phyloP scores from a whole-genome alignment of 306 rosid species.

The Dryas alaskensis region DNA sequence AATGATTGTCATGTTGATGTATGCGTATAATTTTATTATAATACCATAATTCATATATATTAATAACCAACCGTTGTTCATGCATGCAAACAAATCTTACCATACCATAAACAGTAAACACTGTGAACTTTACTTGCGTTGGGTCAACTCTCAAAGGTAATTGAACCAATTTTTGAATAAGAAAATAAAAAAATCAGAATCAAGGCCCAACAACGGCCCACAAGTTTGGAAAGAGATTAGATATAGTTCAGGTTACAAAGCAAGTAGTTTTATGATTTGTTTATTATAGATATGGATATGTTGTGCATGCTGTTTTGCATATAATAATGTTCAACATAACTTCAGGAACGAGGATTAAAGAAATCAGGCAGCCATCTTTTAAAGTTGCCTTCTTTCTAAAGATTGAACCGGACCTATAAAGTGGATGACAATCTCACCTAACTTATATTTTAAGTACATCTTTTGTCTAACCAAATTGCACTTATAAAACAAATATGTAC shows the following conservation, averaged over 20 bases:
- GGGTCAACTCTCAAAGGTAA: no score
- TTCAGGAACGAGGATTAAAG: background rate
- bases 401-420: slow-evolving; percentile 27
- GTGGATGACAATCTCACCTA: background rate
- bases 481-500: slow-evolving; percentile 23
- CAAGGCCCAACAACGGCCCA: no score
- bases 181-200: no score
- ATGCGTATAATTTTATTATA: no score
- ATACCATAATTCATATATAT: no score
- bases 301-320: background rate
- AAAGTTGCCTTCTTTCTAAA: slow-evolving; percentile 33
- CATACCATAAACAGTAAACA: no score
- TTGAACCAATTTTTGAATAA: no score
- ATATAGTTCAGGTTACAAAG: background rate
- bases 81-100: no score
- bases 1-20: no score
- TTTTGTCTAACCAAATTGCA: slow-evolving; percentile 1
- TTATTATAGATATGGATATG: background rate
- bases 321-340: background rate
- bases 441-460: background rate
- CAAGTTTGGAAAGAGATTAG: background rate
- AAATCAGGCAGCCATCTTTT: background rate
- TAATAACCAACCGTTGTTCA: no score
- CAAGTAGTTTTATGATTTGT: background rate
- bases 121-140: no score